Evolutionary conservation across 1,284 basidiomycete species (phyloP).

Genomic region (Ustilago vetiveriae): DNA sequence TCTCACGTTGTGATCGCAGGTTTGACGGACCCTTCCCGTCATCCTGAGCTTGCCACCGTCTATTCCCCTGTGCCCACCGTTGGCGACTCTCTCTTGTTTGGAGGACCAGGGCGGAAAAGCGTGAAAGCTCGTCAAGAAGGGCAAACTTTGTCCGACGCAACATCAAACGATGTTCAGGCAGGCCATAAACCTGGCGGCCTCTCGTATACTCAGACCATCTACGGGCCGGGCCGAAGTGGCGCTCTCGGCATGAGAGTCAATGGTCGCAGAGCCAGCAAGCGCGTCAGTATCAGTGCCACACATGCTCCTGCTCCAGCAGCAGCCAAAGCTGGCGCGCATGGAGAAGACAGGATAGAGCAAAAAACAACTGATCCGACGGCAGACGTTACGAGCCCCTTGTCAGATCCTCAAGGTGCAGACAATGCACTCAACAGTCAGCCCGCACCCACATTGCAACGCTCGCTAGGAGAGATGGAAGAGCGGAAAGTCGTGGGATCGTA

Average conservation of each 20-base stretch:
- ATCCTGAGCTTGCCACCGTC: conserved; percentile 51
- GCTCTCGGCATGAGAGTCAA: conserved; percentile 57
- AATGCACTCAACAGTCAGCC: not conserved
- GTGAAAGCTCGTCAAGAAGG: conserved; percentile 3
- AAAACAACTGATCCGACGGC: not conserved
- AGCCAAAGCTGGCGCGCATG: not conserved
- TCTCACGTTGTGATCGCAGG: conserved; percentile 49
- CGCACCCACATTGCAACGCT: not conserved
- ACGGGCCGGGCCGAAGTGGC: conserved; percentile 51
- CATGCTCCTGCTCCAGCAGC: conserved; percentile 9
- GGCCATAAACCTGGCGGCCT: conserved; percentile 18
- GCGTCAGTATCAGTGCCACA: conserved; percentile 31
- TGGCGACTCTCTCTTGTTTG: conserved; percentile 17
- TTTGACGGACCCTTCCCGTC: conserved; percentile 28
- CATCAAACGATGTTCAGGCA: not conserved
- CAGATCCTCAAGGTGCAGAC: not conserved
- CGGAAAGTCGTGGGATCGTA: not conserved
- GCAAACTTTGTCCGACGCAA: too few relatives aligned
- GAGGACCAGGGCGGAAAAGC: conserved; percentile 7
- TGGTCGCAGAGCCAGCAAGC: conserved; percentile 43
- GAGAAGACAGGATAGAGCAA: not conserved
- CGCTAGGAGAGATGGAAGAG: not conserved
- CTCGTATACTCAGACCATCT: conserved; percentile 57
- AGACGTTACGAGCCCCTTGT: not conserved
- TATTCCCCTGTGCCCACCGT: conserved; percentile 47